These are phyloP conservation scores for Rubroboletus satanas DNA, from an alignment of 768 basidiomycete species.

Conservation along the genomic window DNA sequence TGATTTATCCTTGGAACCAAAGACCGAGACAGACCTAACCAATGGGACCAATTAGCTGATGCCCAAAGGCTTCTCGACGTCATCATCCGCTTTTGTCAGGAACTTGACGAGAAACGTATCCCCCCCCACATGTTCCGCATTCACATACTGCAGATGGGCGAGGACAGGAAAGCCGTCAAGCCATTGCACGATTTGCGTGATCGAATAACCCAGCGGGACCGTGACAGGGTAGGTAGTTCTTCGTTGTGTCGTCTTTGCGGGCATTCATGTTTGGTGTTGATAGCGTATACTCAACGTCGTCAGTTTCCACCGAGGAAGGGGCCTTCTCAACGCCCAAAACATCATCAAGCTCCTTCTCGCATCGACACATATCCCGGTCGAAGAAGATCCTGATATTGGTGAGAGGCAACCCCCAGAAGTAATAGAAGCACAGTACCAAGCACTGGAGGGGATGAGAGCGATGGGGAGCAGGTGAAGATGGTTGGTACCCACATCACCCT, in stretches of 20 bases:
- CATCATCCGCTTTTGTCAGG: conserved; percentile 8
- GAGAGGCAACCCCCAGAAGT: conserved; percentile 11
- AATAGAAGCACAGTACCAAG: conserved; percentile 8
- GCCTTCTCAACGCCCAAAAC: conserved; percentile 16
- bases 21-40: background rate
- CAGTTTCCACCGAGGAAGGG: conserved; percentile 25
- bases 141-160: conserved; percentile 24
- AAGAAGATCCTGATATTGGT: conserved; percentile 19
- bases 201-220: conserved; percentile 13
- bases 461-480: conserved; percentile 1
- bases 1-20: background rate
- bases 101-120: conserved; percentile 6
- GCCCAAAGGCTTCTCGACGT: conserved; percentile 7
- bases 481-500: background rate
- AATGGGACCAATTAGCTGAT: conserved; percentile 8
- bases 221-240: conserved; percentile 7
- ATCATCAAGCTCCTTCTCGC: conserved; percentile 21
- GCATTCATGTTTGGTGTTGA: background rate
- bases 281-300: conserved; percentile 21
- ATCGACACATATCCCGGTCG: conserved; percentile 13
- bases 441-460: conserved; percentile 13
- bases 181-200: conserved; percentile 24
- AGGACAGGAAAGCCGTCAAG: conserved; percentile 19
- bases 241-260: background rate
- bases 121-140: conserved; percentile 21